phyloP scores from a whole-genome alignment of 768 basidiomycete genomes.

The Pisolithus microcarpus region DNA sequence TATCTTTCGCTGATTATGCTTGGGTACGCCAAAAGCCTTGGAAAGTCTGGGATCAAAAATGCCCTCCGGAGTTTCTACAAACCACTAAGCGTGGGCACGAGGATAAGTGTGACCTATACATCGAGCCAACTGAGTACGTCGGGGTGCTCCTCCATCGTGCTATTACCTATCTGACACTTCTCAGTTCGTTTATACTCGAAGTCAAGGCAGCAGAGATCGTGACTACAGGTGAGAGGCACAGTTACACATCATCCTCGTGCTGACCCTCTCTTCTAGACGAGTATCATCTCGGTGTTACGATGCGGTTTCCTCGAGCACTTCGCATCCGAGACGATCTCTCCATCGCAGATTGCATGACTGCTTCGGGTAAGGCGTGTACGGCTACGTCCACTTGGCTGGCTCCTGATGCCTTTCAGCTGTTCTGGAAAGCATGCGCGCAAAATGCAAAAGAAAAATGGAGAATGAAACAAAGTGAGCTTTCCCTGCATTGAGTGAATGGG shows the following conservation, averaged over 20 bases:
- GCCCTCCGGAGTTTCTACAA: constrained; percentile 62
- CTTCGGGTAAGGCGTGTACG: constrained; percentile 40
- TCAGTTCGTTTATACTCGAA: constrained; percentile 86
- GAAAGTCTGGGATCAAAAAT: constrained; percentile 71
- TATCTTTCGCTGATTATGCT: constrained; percentile 79
- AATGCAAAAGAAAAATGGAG: constrained; percentile 72
- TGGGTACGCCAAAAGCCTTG: constrained; percentile 80
- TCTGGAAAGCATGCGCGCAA: constrained; percentile 51
- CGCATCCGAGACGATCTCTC: constrained; percentile 72
- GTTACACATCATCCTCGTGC: not conserved
- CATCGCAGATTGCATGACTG: constrained; percentile 65
- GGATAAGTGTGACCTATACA: constrained; percentile 86
- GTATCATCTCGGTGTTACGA: constrained; percentile 79
- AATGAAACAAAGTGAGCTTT: constrained; percentile 42
- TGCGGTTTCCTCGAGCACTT: constrained; percentile 90
- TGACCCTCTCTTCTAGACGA: constrained; percentile 42
- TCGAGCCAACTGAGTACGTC: constrained; percentile 80
- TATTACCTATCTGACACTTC: not conserved
- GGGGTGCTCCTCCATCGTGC: not conserved
- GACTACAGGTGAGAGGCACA: constrained; percentile 42
- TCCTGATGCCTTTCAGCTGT: constrained; percentile 35
- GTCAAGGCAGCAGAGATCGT: constrained; percentile 93
- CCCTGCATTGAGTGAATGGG: not conserved
- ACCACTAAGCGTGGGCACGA: constrained; percentile 56
- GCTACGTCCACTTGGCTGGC: not conserved